Conservation (phyloP, 2,329 filamentous ascomycete genomes). For the Aureobasidium sp. region DNA sequence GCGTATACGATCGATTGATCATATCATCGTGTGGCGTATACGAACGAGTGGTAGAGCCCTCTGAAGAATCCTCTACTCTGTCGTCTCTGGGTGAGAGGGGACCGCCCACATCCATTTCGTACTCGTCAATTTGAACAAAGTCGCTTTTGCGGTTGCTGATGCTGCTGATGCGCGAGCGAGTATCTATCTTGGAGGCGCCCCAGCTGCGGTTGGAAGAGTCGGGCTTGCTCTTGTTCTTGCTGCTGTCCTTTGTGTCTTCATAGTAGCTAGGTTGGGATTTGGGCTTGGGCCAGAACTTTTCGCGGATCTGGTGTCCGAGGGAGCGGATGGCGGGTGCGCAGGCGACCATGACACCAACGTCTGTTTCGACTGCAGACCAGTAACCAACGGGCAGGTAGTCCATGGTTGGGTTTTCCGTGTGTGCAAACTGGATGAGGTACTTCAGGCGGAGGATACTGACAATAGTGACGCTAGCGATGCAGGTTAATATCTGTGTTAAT, state of each 20-base stretch:
- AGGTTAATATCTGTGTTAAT: background rate
- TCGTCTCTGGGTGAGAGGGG: background rate
- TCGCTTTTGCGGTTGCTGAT: background rate
- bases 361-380: slow-evolving; percentile 14
- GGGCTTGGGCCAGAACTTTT: background rate
- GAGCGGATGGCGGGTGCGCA: slow-evolving; percentile 17
- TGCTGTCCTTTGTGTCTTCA: background rate
- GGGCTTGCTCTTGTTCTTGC: background rate
- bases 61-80: background rate
- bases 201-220: background rate
- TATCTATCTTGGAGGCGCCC: background rate
- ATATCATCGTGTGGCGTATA: background rate
- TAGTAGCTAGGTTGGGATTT: background rate
- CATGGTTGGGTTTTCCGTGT: slow-evolving; percentile 12
- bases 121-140: slow-evolving; percentile 6
- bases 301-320: background rate
- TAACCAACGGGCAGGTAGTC: slow-evolving; percentile 11
- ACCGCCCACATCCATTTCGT: background rate
- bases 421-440: slow-evolving; percentile 12
- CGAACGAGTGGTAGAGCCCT: background rate
- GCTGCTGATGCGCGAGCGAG: background rate
- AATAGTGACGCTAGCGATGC: slow-evolving; percentile 13
- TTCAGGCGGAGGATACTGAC: slow-evolving; percentile 15
- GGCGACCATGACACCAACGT: slow-evolving; percentile 15
- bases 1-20: background rate